These are phyloP conservation scores for Posidonia australis DNA, from an alignment of 106 monocot genomes.

Conservation along the genomic window DNA sequence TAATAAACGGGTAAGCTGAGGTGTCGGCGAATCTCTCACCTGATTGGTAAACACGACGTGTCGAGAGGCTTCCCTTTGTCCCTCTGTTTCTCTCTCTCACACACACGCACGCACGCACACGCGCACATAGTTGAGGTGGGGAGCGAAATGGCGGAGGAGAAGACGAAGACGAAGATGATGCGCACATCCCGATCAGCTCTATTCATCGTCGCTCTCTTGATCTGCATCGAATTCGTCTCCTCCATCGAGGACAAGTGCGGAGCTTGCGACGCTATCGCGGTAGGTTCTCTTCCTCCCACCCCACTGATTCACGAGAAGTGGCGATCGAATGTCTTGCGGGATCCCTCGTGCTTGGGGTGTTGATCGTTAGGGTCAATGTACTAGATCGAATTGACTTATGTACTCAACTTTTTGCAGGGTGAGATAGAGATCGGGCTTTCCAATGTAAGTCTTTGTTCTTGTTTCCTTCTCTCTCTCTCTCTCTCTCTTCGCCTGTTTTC, in stretches of 20 bases:
- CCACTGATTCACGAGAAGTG: neutral
- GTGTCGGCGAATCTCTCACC: neutral
- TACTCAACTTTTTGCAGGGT: constrained; percentile 40
- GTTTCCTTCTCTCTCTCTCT: neutral
- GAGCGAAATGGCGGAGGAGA: neutral
- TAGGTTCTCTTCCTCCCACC: constrained; percentile 2
- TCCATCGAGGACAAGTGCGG: constrained; percentile 71
- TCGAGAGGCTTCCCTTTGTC: neutral
- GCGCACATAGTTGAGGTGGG: neutral
- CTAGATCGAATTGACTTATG: constrained; percentile 8
- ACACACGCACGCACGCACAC: no score
- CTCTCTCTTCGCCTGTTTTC: neutral
- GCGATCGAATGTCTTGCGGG: no score
- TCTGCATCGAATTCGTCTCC: constrained; percentile 6
- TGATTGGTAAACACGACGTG: neutral
- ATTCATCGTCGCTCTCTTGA: constrained; percentile 9
- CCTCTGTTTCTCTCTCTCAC: neutral
- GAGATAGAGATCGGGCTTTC: constrained; percentile 69
- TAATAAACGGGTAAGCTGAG: no score
- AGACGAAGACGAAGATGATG: neutral
- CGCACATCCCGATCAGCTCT: neutral
- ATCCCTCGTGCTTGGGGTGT: no score
- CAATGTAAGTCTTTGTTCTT: constrained; percentile 33
- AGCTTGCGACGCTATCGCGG: constrained; percentile 74
- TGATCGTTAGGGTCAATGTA: no score